Evolutionary conservation across 805 yeast species (phyloP).

Genomic region (Huiozyma sinensis): DNA sequence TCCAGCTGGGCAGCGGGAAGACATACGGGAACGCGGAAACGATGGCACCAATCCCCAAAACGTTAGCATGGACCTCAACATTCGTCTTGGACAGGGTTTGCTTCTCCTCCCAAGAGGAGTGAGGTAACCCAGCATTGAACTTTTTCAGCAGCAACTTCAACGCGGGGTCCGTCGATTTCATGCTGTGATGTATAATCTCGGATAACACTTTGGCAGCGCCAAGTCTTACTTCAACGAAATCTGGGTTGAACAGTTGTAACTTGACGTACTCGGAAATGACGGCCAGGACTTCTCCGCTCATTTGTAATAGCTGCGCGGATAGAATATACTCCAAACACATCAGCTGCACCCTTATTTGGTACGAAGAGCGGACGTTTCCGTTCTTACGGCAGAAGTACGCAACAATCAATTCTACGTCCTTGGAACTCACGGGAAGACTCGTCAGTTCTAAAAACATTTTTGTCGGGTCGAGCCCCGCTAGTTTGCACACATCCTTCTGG

Average conservation of each 20-base stretch:
- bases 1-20: conserved; percentile 88
- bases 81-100: conserved; percentile 31
- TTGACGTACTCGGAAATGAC: conserved; percentile 41
- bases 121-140: conserved; percentile 28
- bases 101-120: conserved; percentile 20
- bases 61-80: conserved; percentile 65
- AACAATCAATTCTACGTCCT: conserved; percentile 1
- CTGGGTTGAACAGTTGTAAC: conserved; percentile 43
- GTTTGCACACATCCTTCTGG: conserved; percentile 71
- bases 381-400: neutral
- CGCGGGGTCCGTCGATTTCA: conserved; percentile 27
- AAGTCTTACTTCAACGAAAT: conserved; percentile 65
- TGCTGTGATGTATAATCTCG: conserved; percentile 57
- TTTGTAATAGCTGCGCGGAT: conserved; percentile 51
- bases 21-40: conserved; percentile 82
- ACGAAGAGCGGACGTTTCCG: conserved; percentile 32
- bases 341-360: conserved; percentile 58
- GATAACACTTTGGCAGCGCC: conserved; percentile 65
- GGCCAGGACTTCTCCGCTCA: conserved; percentile 38
- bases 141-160: conserved; percentile 31
- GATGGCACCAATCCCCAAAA: conserved; percentile 79
- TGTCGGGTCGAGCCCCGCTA: conserved; percentile 50
- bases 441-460: conserved; percentile 37
- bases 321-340: conserved; percentile 61
- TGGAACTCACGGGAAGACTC: conserved; percentile 34